Conservation (phyloP, 306 rosid species). For the Vicia faba region DNA sequence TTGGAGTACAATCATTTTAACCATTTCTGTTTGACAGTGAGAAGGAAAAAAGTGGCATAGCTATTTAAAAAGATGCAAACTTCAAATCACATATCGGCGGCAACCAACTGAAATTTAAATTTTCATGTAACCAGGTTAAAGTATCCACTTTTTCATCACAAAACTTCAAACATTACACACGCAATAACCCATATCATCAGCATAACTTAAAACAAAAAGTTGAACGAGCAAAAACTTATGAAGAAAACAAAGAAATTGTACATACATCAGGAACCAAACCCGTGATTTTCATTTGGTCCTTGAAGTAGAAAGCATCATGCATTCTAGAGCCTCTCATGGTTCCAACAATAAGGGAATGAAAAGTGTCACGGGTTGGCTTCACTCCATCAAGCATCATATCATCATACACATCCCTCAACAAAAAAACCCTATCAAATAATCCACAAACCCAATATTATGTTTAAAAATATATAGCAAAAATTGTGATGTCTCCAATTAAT, state of each 20-base stretch:
- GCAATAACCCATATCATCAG: constrained; percentile 16
- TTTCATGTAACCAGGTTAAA: constrained; percentile 16
- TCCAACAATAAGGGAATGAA: constrained; percentile 71
- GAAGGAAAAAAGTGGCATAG: constrained; percentile 3
- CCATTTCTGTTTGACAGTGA: not conserved
- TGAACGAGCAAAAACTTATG: not conserved
- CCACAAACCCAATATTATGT: not conserved
- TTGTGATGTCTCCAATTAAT: not conserved
- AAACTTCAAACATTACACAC: constrained; percentile 10
- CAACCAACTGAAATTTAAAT: constrained; percentile 16
- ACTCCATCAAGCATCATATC: constrained; percentile 98
- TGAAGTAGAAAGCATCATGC: constrained; percentile 80
- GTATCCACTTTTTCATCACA: not conserved
- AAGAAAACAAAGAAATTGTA: not conserved
- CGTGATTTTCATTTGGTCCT: constrained; percentile 79
- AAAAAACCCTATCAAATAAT: constrained; percentile 50
- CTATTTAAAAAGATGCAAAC: constrained; percentile 3
- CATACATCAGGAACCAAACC: constrained; percentile 91
- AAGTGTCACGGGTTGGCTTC: constrained; percentile 79
- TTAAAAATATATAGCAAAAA: not conserved
- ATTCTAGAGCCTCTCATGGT: constrained; percentile 75
- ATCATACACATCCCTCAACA: constrained; percentile 78
- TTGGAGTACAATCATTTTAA: not conserved
- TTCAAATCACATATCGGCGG: constrained; percentile 13
- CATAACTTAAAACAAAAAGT: constrained; percentile 21